These are phyloP conservation scores for Beauveria bassiana DNA, from an alignment of 2,329 filamentous ascomycete species.

Conservation along the genomic window DNA sequence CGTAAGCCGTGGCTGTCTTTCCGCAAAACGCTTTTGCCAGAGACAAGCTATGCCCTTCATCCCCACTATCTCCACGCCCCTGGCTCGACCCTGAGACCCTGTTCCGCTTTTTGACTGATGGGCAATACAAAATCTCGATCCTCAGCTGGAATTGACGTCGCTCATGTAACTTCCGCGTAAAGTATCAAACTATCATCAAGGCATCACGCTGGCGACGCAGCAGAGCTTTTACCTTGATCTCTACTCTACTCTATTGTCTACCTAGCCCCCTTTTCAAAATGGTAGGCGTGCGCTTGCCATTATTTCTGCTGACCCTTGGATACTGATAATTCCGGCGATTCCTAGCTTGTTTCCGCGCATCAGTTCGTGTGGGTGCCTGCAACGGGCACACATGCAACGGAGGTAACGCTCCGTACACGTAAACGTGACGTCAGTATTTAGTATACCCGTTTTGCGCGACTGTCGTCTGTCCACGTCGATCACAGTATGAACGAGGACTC, in stretches of 20 bases:
- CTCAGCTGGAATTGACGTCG: not conserved
- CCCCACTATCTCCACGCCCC: conserved; percentile 1
- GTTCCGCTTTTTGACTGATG: conserved; percentile 9
- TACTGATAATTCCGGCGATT: not conserved
- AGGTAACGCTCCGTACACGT: not conserved
- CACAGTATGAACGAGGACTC: not conserved
- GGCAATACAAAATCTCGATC: conserved; percentile 12
- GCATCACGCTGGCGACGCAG: too few species aligned
- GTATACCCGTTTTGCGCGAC: not conserved
- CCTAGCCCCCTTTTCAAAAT: too few species aligned
- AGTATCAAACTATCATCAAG: not conserved
- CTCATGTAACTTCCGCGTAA: not conserved
- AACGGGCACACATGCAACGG: not conserved
- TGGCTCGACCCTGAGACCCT: conserved; percentile 11
- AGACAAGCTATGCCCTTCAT: not conserved
- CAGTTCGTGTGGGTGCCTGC: not conserved
- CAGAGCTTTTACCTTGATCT: too few species aligned
- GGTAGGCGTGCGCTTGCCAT: too few species aligned
- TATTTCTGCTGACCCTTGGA: not conserved
- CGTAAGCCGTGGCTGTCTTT: not conserved
- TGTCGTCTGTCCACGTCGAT: not conserved
- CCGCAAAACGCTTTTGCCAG: not conserved
- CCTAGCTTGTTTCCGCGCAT: not conserved
- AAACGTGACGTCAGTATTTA: not conserved
- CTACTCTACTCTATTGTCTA: too few species aligned